Evolutionary conservation across 192 early-diverging fungal species (phyloP), one percentile per base, ranked within the genome.

Genomic region (Umbelopsis isabellina): DNA sequence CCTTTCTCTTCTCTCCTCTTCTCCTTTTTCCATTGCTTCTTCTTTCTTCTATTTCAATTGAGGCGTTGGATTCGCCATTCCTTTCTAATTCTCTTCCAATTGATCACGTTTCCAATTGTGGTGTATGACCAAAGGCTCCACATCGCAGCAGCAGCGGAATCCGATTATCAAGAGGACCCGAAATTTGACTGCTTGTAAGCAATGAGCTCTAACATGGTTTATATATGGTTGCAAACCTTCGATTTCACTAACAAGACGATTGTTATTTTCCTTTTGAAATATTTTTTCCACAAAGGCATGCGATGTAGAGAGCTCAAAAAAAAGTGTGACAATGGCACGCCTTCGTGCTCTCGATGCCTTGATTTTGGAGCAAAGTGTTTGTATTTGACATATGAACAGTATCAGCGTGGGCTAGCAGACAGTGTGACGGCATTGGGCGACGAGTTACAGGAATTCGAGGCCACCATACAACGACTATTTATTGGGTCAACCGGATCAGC

Each of bases 291-390:
- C 15, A 21, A n/a, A 67, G 66, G 66, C 45, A 67, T 67, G 66
- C 66, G 66, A 27, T 67, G 66, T 67, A 45, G 66, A 22, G 66
- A 67, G 47, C 66, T 67, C 45, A 67, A 67, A 25, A 67, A 67
- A 27, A 67, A 67, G 33, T 67, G 66, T 22, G 66, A 67, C 46
- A 67, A 67, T 67, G 47, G 47, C 2, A 25, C 47, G 12, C 66
- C 66, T 67, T 67, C 66, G 4, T 67, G 66, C 47, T 13, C 66
- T 49, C 45, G 66, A 13, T 67, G 66, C 25, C 45, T 67, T 23
- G 66, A 67, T 30, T 67, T 67, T 27, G 66, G 66, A 11, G 66
- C 66, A 25, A 67, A 67, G 16, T 67, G 66, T 16, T 49, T 67
- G 46, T 67, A 67, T 27, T 23, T 67, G 22, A 67, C 66, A 1